phyloP scores from a whole-genome alignment of 2,329 filamentous ascomycete species.

The Aspergillus jensenii region DNA sequence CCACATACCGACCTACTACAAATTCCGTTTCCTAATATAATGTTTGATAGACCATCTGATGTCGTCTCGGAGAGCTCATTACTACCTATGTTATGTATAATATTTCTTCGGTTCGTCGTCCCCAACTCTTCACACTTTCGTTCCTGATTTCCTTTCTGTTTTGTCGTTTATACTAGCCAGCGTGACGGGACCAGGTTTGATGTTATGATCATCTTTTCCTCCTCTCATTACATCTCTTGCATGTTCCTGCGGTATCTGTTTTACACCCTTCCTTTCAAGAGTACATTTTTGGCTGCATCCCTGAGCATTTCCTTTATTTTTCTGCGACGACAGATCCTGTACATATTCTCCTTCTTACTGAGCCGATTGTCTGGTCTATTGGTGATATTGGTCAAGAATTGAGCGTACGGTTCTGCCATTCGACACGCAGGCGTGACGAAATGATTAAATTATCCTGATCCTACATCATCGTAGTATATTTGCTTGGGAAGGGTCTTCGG shows the following conservation, averaged over 20 bases:
- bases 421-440: slow-evolving; percentile 27
- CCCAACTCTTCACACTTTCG: slow-evolving; percentile 10
- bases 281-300: slow-evolving; percentile 11
- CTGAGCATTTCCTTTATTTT: slow-evolving; percentile 1
- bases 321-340: slow-evolving; percentile 19
- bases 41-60: slow-evolving; percentile 34
- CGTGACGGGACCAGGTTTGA: slow-evolving; percentile 8
- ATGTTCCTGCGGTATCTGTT: slow-evolving; percentile 1
- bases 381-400: slow-evolving; percentile 14
- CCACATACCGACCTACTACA: neutral
- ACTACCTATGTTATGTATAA: slow-evolving; percentile 20
- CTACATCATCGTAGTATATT: neutral
- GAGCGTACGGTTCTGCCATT: slow-evolving; percentile 17
- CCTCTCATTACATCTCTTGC: slow-evolving; percentile 4
- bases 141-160: slow-evolving; percentile 11
- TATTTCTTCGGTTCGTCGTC: slow-evolving; percentile 13
- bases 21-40: slow-evolving; percentile 28
- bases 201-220: slow-evolving; percentile 8
- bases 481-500: no score
- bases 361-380: slow-evolving; percentile 17
- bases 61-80: slow-evolving; percentile 27
- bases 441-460: slow-evolving; percentile 5
- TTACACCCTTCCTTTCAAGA: slow-evolving; percentile 8
- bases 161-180: slow-evolving; percentile 3
- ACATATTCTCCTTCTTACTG: slow-evolving; percentile 25